Evolutionary conservation across 352 stramenopile species (phyloP), one percentile per base, ranked within the genome.

Genomic region (Phytophthora citricola): DNA sequence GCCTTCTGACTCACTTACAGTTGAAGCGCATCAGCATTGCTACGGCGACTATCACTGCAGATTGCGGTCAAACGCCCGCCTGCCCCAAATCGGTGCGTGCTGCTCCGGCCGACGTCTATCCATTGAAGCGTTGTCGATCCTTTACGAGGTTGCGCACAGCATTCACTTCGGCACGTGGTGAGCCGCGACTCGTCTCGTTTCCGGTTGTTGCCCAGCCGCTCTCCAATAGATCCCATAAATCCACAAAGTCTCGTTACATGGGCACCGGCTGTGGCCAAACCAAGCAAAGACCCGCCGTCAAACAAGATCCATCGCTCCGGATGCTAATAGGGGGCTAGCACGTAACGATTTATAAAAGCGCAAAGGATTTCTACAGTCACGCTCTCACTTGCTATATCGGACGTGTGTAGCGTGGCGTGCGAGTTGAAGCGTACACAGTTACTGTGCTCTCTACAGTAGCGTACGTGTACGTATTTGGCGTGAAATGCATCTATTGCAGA

Each of bases 281-380:
- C 14, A 51, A 53, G 22, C 36, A 59, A 48, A 38, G 12, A 49
- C 22, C 34, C 17, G 10, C 24, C 27, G 20, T 17, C n/a, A 32
- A 56, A 34, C 51, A 43, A 56, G 45, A 58, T 63, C 29, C 61
- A 47, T 32, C 27, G 15, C 27, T 53, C 26, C 61, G 26, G 27
- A 45, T 63, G 47, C 34, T 39, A 32, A n/a, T 29, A n/a, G 17
- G 26, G 11, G 26, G 20, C 45, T 43, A 12, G 39, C 20, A 36
- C 31, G 44, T 64, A 69, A 63, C 54, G 38, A 41, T 20, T 55
- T 9, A 40, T 3, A 53, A 7, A 38, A 20, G 17, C 29, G 15
- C 36, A 34, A 45, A n/a, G 15, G 4, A 54, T 73, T 73, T 69
- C 46, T 44, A 73, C 20, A 69, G 59, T 73, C 59, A 69, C 47